phyloP scores from a whole-genome alignment of 2,329 filamentous ascomycete species.

The Arthroderma sp. region DNA sequence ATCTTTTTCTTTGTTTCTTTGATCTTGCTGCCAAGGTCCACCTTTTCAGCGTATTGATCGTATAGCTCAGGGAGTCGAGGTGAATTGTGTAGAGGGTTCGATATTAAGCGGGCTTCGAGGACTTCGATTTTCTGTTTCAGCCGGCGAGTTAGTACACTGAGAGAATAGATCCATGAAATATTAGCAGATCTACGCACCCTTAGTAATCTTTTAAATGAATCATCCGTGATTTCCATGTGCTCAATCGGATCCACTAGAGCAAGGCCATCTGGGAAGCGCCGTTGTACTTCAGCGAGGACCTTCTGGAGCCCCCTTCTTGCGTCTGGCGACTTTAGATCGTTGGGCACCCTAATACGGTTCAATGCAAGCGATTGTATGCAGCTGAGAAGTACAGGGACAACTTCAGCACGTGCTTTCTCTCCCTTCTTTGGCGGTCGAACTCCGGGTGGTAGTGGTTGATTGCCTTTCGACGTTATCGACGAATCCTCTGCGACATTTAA shows the following conservation, averaged over 20 bases:
- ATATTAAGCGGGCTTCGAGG: slow-evolving; percentile 74
- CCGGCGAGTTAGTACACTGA: slow-evolving; percentile 11
- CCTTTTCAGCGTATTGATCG: slow-evolving; percentile 73
- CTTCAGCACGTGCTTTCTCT: slow-evolving; percentile 59
- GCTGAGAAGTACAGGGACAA: slow-evolving; percentile 73
- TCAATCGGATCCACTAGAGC: slow-evolving; percentile 84
- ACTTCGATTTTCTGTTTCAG: slow-evolving; percentile 78
- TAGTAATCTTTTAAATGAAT: slow-evolving; percentile 83
- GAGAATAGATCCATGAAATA: not conserved
- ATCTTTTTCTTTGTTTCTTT: slow-evolving; percentile 84
- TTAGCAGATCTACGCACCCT: slow-evolving; percentile 31
- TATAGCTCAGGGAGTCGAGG: slow-evolving; percentile 73
- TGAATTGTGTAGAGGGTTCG: slow-evolving; percentile 85
- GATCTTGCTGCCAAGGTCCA: slow-evolving; percentile 62
- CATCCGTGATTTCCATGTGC: slow-evolving; percentile 88
- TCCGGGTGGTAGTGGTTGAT: slow-evolving; percentile 50
- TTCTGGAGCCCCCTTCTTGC: slow-evolving; percentile 57
- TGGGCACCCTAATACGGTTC: slow-evolving; percentile 68
- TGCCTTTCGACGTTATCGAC: slow-evolving; percentile 43
- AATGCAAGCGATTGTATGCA: slow-evolving; percentile 77
- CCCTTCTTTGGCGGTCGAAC: slow-evolving; percentile 48
- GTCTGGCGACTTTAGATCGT: slow-evolving; percentile 55
- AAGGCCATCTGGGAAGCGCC: slow-evolving; percentile 83
- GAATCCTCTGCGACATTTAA: slow-evolving; percentile 47
- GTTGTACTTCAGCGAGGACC: slow-evolving; percentile 62